phyloP scores from a whole-genome alignment of 2,329 filamentous ascomycete genomes.

The Fusarium mangiferae region DNA sequence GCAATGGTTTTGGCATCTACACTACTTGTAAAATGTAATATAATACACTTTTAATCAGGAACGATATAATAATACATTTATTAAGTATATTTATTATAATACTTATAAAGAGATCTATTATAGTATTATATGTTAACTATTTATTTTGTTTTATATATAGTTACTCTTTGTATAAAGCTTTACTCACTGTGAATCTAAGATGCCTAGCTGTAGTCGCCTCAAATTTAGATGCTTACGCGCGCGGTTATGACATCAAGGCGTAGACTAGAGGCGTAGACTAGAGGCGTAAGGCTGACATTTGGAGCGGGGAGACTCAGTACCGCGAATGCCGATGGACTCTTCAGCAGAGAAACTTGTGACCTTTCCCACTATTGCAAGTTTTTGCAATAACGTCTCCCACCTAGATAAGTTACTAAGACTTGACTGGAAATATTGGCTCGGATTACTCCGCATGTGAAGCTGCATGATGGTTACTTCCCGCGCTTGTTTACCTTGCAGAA shows the following conservation, averaged over 20 bases:
- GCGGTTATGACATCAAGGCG: background rate
- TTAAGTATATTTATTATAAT: too few species aligned
- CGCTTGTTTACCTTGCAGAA: background rate
- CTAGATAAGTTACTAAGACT: fast-evolving
- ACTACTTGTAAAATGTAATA: too few species aligned
- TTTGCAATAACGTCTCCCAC: background rate
- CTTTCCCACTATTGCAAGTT: fast-evolving
- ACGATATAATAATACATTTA: too few species aligned
- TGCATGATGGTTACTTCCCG: background rate
- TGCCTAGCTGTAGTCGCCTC: background rate
- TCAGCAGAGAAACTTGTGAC: background rate
- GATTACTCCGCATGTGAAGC: background rate
- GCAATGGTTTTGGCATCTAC: too few species aligned
- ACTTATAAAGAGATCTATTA: too few species aligned
- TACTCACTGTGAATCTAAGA: background rate
- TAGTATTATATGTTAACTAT: too few species aligned
- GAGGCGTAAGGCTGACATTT: background rate
- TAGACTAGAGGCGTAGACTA: background rate
- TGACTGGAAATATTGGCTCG: background rate
- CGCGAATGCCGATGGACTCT: fast-evolving
- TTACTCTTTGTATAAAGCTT: too few species aligned
- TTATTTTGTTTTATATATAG: too few species aligned
- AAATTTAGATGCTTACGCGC: background rate
- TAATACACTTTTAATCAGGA: too few species aligned
- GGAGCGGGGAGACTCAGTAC: background rate